Evolutionary conservation across 805 yeast genomes (phyloP).

Genomic region (Zygosaccharomyces rouxii): DNA sequence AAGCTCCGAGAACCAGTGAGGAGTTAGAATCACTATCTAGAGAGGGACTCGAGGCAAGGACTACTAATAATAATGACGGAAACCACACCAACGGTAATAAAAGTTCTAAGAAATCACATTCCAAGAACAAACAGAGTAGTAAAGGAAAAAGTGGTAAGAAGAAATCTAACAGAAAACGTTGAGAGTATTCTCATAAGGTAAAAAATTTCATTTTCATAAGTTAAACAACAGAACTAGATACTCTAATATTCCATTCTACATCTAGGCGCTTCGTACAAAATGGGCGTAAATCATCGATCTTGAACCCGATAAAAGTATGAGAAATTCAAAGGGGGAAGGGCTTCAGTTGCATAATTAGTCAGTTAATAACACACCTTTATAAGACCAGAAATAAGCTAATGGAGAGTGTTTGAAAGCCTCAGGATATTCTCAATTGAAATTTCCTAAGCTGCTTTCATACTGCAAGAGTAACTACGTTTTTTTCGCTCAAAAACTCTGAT

Average conservation of each 20-base stretch:
- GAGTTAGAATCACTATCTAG: background rate
- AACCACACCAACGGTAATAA: background rate
- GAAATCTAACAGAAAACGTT: background rate
- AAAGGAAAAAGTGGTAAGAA: background rate
- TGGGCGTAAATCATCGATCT: background rate
- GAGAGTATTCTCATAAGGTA: background rate
- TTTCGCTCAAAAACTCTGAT: background rate
- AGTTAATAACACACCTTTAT: background rate
- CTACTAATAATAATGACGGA: background rate
- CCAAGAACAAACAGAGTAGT: slow-evolving; percentile 2
- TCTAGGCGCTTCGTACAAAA: background rate
- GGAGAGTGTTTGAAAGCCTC: background rate
- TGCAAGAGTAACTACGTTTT: background rate
- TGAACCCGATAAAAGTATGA: background rate
- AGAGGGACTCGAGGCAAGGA: background rate
- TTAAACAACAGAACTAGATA: background rate
- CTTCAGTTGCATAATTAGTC: background rate
- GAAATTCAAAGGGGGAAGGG: background rate
- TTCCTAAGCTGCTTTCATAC: background rate
- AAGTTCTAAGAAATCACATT: background rate
- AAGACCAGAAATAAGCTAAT: background rate
- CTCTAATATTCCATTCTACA: background rate
- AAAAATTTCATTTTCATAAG: background rate
- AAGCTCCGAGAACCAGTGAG: slow-evolving; percentile 7
- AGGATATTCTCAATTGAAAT: background rate